A percentile compares a stretch with the other conserved stretches of the same genome.
These are phyloP conservation scores for Podospora appendiculata DNA, from an alignment of 495 filamentous ascomycete genomes.

Conservation along the genomic window DNA sequence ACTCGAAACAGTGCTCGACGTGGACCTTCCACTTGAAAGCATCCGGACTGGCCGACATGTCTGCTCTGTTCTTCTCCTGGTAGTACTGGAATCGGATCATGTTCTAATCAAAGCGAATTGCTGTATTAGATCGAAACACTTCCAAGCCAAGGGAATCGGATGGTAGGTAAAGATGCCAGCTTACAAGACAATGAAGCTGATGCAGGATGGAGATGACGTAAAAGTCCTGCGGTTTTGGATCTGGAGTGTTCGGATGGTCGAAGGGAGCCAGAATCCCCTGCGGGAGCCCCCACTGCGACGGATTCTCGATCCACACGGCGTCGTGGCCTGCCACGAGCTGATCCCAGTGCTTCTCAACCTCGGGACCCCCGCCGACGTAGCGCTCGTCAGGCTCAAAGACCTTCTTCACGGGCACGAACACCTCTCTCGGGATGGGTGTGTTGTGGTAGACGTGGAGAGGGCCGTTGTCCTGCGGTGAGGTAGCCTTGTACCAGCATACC, in stretches of 20 bases:
- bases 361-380: not conserved
- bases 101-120: not conserved
- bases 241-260: not conserved
- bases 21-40: conserved; percentile 1
- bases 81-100: conserved; percentile 2
- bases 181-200: not conserved
- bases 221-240: conserved; percentile 1
- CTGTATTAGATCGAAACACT: too few species aligned
- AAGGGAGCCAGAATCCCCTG: not conserved
- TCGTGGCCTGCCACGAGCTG: conserved; percentile 3
- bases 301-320: conserved; percentile 4
- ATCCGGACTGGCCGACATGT: not conserved
- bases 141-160: too few species aligned
- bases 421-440: not conserved
- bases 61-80: not conserved
- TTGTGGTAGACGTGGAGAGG: conserved; percentile 2
- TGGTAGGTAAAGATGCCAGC: not conserved
- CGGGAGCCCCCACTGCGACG: not conserved
- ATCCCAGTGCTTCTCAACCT: conserved; percentile 1
- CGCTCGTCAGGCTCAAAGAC: conserved; percentile 5
- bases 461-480: not conserved
- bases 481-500: not conserved
- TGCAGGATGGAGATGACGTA: not conserved
- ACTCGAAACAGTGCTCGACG: conserved; percentile 2
- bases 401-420: conserved; percentile 2